A percentile compares a stretch with the other conserved stretches of the same genome.
Evolutionary conservation across 1,284 basidiomycete species (phyloP).

Genomic region (Pisolithus thermaeus): DNA sequence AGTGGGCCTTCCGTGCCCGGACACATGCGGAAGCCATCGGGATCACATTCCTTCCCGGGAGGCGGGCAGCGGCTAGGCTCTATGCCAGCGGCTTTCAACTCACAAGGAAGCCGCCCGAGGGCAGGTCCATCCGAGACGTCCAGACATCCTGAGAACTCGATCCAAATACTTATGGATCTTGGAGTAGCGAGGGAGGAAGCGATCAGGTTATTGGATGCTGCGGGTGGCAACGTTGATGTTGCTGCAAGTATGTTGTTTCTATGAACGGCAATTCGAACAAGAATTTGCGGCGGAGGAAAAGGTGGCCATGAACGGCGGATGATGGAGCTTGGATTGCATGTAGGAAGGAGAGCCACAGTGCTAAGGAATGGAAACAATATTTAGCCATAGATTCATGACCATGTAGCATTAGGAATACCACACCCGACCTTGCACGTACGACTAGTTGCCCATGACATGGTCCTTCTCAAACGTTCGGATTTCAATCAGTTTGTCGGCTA

Average conservation of each 20-base stretch:
- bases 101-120: conserved; percentile 15
- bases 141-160: conserved; percentile 45
- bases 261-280: background rate
- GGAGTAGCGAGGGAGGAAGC: conserved; percentile 77
- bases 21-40: background rate
- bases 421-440: background rate
- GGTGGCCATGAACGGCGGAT: background rate
- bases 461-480: no score
- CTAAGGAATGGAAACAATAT: background rate
- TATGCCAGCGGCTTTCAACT: conserved; percentile 25
- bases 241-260: conserved; percentile 86
- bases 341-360: background rate
- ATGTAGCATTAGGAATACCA: conserved; percentile 12
- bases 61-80: conserved; percentile 9
- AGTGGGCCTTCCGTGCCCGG: background rate
- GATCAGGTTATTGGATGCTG: conserved; percentile 68
- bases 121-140: conserved; percentile 13
- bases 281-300: background rate
- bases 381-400: conserved; percentile 3
- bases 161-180: conserved; percentile 60
- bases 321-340: background rate
- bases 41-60: background rate
- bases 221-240: conserved; percentile 82
- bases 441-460: no score
- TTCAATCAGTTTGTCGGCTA: no score